Percentiles rank a stretch among this genome's conserved stretches.
Conservation (phyloP, 345 rosid species). For the Zanthoxylum bungeanum region DNA sequence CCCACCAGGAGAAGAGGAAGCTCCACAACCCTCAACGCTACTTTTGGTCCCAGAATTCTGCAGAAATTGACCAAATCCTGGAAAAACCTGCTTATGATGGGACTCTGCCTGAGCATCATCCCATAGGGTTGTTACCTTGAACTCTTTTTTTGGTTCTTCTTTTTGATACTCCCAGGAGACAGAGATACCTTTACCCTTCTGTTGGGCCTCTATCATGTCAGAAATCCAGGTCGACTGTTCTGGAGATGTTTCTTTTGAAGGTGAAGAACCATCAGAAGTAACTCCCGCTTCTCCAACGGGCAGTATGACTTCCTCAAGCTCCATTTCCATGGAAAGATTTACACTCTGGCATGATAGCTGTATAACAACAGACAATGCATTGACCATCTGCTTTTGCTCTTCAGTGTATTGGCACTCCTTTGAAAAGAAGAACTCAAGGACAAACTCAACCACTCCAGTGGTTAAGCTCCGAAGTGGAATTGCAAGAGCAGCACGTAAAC, state of each 20-base stretch:
- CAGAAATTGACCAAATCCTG: slow-evolving; percentile 37
- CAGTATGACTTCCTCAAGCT: slow-evolving; percentile 42
- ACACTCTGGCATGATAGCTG: slow-evolving; percentile 51
- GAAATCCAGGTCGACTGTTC: slow-evolving; percentile 60
- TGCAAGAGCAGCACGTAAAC: slow-evolving; percentile 68
- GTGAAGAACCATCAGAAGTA: slow-evolving; percentile 35
- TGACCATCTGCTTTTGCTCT: slow-evolving; percentile 47
- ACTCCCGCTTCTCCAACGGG: slow-evolving; percentile 31
- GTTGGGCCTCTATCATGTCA: slow-evolving; percentile 52
- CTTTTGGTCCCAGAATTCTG: slow-evolving; percentile 32
- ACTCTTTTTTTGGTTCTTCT: slow-evolving; percentile 62
- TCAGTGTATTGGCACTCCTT: slow-evolving; percentile 47
- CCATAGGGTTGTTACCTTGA: slow-evolving; percentile 44
- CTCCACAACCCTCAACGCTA: slow-evolving; percentile 25
- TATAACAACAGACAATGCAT: slow-evolving; percentile 41
- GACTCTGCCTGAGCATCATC: slow-evolving; percentile 35
- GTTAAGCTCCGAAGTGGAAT: slow-evolving; percentile 53
- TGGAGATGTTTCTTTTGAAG: slow-evolving; percentile 36
- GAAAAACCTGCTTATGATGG: slow-evolving; percentile 26
- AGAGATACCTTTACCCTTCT: slow-evolving; percentile 57
- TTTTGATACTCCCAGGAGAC: slow-evolving; percentile 64
- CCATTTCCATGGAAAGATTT: slow-evolving; percentile 50
- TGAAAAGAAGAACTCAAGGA: slow-evolving; percentile 83
- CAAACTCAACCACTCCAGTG: slow-evolving; percentile 56
- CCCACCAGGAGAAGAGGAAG: slow-evolving; percentile 31